Conservation (phyloP, 148 eudicot species). For the Cornus kousa region DNA sequence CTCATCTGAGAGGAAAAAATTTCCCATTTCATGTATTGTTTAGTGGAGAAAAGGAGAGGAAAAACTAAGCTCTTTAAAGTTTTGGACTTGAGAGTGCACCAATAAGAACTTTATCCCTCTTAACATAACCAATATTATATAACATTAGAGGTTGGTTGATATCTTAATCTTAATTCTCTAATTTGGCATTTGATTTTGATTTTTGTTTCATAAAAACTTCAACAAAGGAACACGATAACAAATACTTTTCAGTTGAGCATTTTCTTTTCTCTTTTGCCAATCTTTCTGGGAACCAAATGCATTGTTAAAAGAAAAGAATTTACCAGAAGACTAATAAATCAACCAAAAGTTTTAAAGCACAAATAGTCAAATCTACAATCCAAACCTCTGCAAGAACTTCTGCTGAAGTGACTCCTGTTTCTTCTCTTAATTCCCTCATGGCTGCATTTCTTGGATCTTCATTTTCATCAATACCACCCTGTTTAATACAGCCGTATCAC, state of each 20-base stretch:
- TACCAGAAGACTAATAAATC: neutral
- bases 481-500: slow-evolving; percentile 15
- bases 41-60: too few species aligned
- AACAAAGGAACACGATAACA: neutral
- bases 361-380: slow-evolving; percentile 4
- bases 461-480: slow-evolving; percentile 91
- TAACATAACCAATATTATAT: too few species aligned
- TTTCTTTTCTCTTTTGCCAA: neutral
- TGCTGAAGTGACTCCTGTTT: slow-evolving; percentile 87
- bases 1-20: neutral
- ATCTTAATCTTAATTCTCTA: neutral
- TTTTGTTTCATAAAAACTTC: neutral
- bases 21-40: too few species aligned
- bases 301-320: neutral
- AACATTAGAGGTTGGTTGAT: neutral
- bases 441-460: slow-evolving; percentile 87
- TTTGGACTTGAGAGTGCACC: neutral
- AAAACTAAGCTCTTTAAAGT: too few species aligned
- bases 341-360: slow-evolving; percentile 4
- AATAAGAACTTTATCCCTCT: too few species aligned
- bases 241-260: neutral
- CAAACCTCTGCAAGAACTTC: slow-evolving; percentile 86
- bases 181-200: too few species aligned
- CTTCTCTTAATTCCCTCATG: slow-evolving; percentile 86
- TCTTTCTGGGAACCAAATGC: neutral